Percentiles rank a stretch among this genome's conserved stretches.
phyloP scores from a whole-genome alignment of 2,329 filamentous ascomycete genomes.

The Cordyceps javanica region DNA sequence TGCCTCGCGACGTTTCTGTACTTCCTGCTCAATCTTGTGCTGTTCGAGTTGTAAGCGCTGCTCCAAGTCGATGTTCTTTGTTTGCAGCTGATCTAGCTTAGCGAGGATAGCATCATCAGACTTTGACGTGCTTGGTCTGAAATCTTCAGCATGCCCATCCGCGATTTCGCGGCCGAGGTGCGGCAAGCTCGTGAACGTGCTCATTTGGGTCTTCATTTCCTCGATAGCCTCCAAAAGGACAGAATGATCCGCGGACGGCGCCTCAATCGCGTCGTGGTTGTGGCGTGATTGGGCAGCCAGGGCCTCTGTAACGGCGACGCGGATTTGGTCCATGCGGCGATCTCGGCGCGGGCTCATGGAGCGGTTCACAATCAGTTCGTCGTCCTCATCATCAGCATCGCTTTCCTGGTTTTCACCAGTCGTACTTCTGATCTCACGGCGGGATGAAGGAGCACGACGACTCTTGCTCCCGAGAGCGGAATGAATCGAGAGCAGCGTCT shows the following conservation, averaged over 20 bases:
- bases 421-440: slow-evolving; percentile 56
- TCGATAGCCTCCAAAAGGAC: slow-evolving; percentile 61
- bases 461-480: slow-evolving; percentile 56
- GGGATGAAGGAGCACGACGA: slow-evolving; percentile 47
- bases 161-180: slow-evolving; percentile 35
- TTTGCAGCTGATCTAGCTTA: slow-evolving; percentile 53
- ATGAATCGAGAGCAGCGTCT: slow-evolving; percentile 70
- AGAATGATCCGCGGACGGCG: slow-evolving; percentile 25
- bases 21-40: slow-evolving; percentile 42
- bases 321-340: slow-evolving; percentile 77
- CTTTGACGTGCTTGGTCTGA: slow-evolving; percentile 32
- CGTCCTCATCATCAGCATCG: slow-evolving; percentile 92
- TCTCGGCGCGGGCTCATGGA: slow-evolving; percentile 74
- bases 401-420: slow-evolving; percentile 71
- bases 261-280: slow-evolving; percentile 23
- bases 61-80: slow-evolving; percentile 55
- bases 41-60: slow-evolving; percentile 46
- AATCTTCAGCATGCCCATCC: slow-evolving; percentile 52
- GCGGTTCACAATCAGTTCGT: slow-evolving; percentile 59
- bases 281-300: slow-evolving; percentile 53
- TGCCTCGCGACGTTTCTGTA: slow-evolving; percentile 41
- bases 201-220: slow-evolving; percentile 50
- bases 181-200: slow-evolving; percentile 14
- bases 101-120: slow-evolving; percentile 46
- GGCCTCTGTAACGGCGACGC: slow-evolving; percentile 65